Percentiles rank a stretch among this genome's conserved stretches.
Conservation (phyloP, 164 flowering plant genomes). For the Piper betle region DNA sequence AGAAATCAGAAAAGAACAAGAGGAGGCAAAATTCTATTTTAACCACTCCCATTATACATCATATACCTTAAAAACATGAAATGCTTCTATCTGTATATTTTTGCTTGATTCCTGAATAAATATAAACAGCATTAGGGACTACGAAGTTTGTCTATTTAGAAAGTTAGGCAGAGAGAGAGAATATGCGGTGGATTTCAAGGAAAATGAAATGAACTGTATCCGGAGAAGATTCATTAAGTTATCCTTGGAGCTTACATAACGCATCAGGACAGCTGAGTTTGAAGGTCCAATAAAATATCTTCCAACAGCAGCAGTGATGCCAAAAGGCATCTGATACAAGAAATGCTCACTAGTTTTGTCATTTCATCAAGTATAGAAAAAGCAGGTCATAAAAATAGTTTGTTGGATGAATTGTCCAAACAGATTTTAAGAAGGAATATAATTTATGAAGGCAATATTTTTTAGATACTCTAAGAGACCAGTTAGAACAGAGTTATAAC, state of each 20-base stretch:
- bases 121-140: neutral
- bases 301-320: conserved; percentile 59
- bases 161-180: neutral
- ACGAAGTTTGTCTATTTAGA: neutral
- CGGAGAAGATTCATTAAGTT: conserved; percentile 94
- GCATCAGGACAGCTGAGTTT: conserved; percentile 71
- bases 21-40: neutral
- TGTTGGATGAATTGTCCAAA: no score
- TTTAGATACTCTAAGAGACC: no score
- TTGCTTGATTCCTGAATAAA: conserved; percentile 70
- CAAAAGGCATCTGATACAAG: neutral
- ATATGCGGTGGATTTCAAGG: neutral
- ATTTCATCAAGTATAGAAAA: neutral
- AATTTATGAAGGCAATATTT: no score
- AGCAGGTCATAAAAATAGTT: no score
- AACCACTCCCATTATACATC: no score
- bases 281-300: conserved; percentile 82
- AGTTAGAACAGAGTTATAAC: no score
- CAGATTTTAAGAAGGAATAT: no score
- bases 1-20: neutral
- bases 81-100: conserved; percentile 81
- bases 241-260: conserved; percentile 82
- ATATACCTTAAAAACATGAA: conserved; percentile 96
- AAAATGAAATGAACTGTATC: conserved; percentile 27
- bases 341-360: neutral